Evolutionary conservation across 352 stramenopile species (phyloP).

Genomic region (Globisporangium uncinulatum): DNA sequence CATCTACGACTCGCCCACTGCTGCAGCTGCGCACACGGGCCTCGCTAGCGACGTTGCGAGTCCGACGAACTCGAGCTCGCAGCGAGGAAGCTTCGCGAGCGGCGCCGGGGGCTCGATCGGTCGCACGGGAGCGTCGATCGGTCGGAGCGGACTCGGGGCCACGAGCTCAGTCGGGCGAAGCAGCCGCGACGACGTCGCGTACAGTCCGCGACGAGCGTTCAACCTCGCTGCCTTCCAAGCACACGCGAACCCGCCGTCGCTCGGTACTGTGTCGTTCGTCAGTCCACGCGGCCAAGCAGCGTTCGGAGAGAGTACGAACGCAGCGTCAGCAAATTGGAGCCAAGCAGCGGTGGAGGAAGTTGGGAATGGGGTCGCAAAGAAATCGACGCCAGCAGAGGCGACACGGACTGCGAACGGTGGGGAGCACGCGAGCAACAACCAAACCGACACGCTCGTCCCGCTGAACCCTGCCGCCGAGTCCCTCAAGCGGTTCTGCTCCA

Average conservation of each 20-base stretch:
- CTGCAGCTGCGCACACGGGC: slow-evolving; percentile 28
- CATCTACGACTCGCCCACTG: slow-evolving; percentile 59
- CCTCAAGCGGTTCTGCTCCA: slow-evolving; percentile 83
- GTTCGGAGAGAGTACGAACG: slow-evolving; percentile 15
- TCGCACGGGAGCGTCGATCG: neutral
- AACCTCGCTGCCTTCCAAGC: slow-evolving; percentile 56
- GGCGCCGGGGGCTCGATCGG: neutral
- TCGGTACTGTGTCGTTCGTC: slow-evolving; percentile 8
- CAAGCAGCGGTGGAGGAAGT: slow-evolving; percentile 28
- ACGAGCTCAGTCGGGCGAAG: neutral
- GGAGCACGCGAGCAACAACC: slow-evolving; percentile 14
- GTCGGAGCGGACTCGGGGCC: neutral
- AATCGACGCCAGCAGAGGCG: neutral
- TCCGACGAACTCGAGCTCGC: slow-evolving; percentile 12
- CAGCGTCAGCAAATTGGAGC: slow-evolving; percentile 28
- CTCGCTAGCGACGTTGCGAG: slow-evolving; percentile 8
- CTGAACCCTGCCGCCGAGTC: slow-evolving; percentile 28
- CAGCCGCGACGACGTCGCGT: slow-evolving; percentile 24
- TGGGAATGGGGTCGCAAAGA: neutral
- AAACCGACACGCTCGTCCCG: slow-evolving; percentile 16
- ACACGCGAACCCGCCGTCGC: slow-evolving; percentile 5
- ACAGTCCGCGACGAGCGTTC: slow-evolving; percentile 29
- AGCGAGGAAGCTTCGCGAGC: neutral
- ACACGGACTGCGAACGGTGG: slow-evolving; percentile 1
- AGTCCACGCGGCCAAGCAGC: slow-evolving; percentile 12